phyloP scores from a whole-genome alignment of 768 basidiomycete species.

The Coprinopsis sp. region DNA sequence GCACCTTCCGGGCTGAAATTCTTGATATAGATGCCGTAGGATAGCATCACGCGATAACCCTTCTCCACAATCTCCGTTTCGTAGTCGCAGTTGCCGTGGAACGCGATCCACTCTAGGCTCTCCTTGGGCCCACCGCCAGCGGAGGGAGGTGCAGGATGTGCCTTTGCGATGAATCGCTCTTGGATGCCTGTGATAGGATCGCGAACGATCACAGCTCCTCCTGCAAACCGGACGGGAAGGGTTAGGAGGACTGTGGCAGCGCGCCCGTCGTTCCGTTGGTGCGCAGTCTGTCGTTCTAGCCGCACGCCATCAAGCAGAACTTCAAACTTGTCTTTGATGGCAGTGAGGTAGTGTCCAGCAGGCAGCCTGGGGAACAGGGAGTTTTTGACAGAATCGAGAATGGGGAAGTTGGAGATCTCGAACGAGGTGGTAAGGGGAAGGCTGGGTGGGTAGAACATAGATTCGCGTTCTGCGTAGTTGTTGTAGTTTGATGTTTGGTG shows the following conservation, averaged over 20 bases:
- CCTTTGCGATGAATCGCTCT: slow-evolving; percentile 48
- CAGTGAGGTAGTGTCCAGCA: slow-evolving; percentile 64
- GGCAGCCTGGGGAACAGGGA: slow-evolving; percentile 71
- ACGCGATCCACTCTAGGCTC: slow-evolving; percentile 70
- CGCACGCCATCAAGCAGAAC: slow-evolving; percentile 58
- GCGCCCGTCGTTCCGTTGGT: slow-evolving; percentile 57
- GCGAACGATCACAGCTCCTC: slow-evolving; percentile 59
- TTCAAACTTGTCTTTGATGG: slow-evolving; percentile 65
- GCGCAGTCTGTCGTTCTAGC: slow-evolving; percentile 50
- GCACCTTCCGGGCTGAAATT: slow-evolving; percentile 51
- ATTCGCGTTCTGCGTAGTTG: slow-evolving; percentile 55
- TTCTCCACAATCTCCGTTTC: slow-evolving; percentile 68
- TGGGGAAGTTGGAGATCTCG: slow-evolving; percentile 77
- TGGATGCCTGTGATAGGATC: slow-evolving; percentile 45
- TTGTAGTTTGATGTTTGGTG: slow-evolving; percentile 52
- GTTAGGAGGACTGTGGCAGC: slow-evolving; percentile 71
- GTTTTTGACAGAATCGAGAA: slow-evolving; percentile 70
- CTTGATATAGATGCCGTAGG: slow-evolving; percentile 68
- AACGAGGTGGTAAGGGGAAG: slow-evolving; percentile 72
- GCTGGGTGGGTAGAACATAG: slow-evolving; percentile 66
- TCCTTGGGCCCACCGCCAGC: slow-evolving; percentile 58
- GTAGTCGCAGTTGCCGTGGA: slow-evolving; percentile 68
- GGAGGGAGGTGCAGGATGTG: slow-evolving; percentile 21
- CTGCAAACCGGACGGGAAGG: slow-evolving; percentile 69
- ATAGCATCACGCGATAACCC: slow-evolving; percentile 64